A percentile compares a stretch with the other conserved stretches of the same genome.
These are phyloP conservation scores for Phytophthora colocasiae DNA, from an alignment of 352 stramenopile species.

Conservation along the genomic window DNA sequence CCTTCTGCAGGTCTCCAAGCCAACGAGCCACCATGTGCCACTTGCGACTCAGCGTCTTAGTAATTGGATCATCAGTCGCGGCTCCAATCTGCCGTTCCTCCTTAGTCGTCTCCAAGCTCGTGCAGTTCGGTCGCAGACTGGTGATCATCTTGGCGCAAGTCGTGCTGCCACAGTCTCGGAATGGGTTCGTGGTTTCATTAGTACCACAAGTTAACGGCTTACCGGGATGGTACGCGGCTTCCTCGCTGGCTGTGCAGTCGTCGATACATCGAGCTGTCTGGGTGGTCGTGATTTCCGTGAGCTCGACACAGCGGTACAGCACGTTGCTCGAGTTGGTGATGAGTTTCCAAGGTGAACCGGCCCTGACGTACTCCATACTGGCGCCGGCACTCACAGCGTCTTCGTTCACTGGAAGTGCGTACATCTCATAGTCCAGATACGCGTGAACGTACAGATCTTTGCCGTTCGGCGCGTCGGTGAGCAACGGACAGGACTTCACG, in stretches of 20 bases:
- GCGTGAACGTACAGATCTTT: conserved; percentile 63
- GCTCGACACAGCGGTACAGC: conserved; percentile 74
- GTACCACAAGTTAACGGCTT: conserved; percentile 46
- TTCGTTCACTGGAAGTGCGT: conserved; percentile 49
- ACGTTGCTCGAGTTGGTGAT: conserved; percentile 70
- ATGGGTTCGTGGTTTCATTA: conserved; percentile 53
- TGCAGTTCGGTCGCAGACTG: conserved; percentile 49
- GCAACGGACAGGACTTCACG: conserved; percentile 55
- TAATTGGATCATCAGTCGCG: conserved; percentile 58
- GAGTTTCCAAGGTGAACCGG: conserved; percentile 69
- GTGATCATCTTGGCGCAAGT: conserved; percentile 60
- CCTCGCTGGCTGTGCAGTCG: conserved; percentile 61
- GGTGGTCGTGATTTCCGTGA: conserved; percentile 57
- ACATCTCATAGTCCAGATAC: conserved; percentile 57
- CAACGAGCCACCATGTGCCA: conserved; percentile 78
- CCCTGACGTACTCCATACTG: conserved; percentile 55
- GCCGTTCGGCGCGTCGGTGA: conserved; percentile 37
- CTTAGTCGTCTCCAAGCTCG: conserved; percentile 55
- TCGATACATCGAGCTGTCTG: conserved; percentile 64
- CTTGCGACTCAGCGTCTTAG: conserved; percentile 64
- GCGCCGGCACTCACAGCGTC: conserved; percentile 26
- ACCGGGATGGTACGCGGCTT: conserved; percentile 36
- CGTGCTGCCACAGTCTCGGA: conserved; percentile 56
- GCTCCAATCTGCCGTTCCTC: conserved; percentile 52
- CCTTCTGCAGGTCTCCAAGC: conserved; percentile 83